Evolutionary conservation across 2,329 filamentous ascomycete species (phyloP), one percentile per base, ranked within the genome.

Genomic region (Zalaria obscura): DNA sequence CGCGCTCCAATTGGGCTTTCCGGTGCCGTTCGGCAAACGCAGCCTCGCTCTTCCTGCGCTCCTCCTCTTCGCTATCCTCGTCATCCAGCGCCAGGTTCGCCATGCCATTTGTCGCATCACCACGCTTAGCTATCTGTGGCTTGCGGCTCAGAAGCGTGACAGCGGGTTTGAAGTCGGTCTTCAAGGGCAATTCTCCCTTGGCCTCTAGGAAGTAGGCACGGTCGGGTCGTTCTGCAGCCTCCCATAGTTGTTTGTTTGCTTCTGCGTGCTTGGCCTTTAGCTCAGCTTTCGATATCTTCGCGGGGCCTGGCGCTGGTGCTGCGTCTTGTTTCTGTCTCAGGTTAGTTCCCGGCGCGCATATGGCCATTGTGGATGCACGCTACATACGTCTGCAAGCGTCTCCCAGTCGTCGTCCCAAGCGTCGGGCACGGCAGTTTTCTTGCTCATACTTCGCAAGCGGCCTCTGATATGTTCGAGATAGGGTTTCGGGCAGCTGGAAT

Each of bases 381-480:
- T 31, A 44, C 57, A 36, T 66, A 78, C 75, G 64, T 93, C 86
- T 43, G 83, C 85, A 56, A 82, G 73, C 4, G 68, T 64, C 58
- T 89, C 84, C 87, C 88, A 96, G 55, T 94, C 84, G 52, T 93
- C 80, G 48, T 89, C 86, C 89, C 89, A 95, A 18, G 86, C 88
- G 59, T 87, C 76, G 32, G 83, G 79, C 44, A 80, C 60, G 25
- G 60, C 61, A 38, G 51, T 48, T 52, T 68, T 64, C 58, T 64
- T 63, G 50, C 56, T 69, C 58, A 63, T 66, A 51, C 18, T 59
- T 64, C 63, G 50, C 57, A 18, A 18, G 18, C 18, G 18, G 18
- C 18, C 18, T 18, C 18, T 18, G 18, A 18, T 18, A 18, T 18
- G 18, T 18, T 18, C 18, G 18, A 18, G 18, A 18, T 18, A 18